phyloP scores from a whole-genome alignment of 345 rosid species.

The Dipteronia dyeriana region DNA sequence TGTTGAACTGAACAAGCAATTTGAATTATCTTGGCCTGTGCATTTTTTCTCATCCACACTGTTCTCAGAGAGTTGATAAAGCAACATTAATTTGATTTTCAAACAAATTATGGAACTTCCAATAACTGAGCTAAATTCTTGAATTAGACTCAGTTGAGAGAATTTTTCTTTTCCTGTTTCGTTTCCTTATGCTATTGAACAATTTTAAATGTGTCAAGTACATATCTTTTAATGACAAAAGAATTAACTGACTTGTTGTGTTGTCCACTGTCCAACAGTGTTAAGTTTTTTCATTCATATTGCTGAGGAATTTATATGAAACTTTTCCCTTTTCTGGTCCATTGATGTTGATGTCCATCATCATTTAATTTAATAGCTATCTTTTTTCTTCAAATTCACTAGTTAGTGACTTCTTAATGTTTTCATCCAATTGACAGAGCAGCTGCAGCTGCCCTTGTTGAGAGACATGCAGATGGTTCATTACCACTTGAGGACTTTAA shows the following conservation, averaged over 20 bases:
- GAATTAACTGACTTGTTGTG: not conserved
- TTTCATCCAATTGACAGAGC: constrained; percentile 50
- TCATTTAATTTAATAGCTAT: not conserved
- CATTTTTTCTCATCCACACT: no score
- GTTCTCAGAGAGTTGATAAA: not conserved
- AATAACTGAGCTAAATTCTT: not conserved
- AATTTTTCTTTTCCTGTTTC: not conserved
- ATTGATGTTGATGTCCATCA: not conserved
- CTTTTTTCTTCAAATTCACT: not conserved
- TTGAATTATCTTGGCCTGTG: not conserved
- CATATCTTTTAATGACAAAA: not conserved
- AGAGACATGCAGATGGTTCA: constrained; percentile 78
- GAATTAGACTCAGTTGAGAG: not conserved
- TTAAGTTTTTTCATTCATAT: not conserved
- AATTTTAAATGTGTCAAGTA: not conserved
- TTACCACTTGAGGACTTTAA: constrained; percentile 70
- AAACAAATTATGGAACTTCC: not conserved
- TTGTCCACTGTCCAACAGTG: not conserved
- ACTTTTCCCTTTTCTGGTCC: not conserved
- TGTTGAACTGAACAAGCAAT: not conserved
- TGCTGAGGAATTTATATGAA: not conserved
- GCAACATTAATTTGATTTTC: not conserved
- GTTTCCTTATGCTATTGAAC: not conserved
- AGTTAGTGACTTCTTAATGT: constrained; percentile 5
- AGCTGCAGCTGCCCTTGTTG: constrained; percentile 72